These are phyloP conservation scores for Sordariomycetes sp. DNA, from an alignment of 2,329 filamentous ascomycete species.

Conservation along the genomic window DNA sequence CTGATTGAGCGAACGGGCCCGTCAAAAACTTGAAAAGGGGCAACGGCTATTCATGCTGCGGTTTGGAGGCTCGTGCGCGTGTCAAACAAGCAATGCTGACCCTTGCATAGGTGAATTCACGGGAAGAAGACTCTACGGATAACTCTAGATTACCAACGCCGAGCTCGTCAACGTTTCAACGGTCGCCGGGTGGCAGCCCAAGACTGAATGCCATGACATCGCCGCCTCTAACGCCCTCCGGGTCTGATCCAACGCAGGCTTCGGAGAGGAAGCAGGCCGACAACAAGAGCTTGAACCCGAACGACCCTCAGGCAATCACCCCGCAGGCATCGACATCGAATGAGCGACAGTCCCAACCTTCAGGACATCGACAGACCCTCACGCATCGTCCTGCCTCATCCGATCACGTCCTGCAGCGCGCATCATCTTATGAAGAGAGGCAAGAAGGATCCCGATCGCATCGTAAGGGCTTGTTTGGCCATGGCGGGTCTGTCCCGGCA, in stretches of 20 bases:
- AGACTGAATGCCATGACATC: constrained; percentile 68
- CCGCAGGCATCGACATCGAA: constrained; percentile 57
- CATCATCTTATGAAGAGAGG: constrained; percentile 28
- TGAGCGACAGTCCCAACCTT: constrained; percentile 31
- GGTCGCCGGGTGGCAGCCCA: constrained; percentile 60
- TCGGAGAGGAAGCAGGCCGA: constrained; percentile 19
- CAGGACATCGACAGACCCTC: constrained; percentile 28
- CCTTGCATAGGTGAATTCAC: constrained; percentile 51
- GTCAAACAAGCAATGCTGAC: too few relatives aligned
- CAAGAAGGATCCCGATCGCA: constrained; percentile 28
- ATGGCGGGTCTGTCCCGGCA: constrained; percentile 40
- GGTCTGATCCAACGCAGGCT: constrained; percentile 40
- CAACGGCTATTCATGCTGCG: too few relatives aligned
- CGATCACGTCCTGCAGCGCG: constrained; percentile 20
- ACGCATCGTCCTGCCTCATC: constrained; percentile 33
- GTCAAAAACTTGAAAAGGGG: too few relatives aligned
- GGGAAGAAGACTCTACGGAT: constrained; percentile 49
- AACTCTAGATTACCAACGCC: constrained; percentile 57
- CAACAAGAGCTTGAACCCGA: neutral
- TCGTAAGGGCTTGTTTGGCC: constrained; percentile 45
- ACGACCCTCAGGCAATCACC: constrained; percentile 45
- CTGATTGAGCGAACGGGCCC: too few relatives aligned
- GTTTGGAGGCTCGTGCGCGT: too few relatives aligned
- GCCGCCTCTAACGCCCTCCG: constrained; percentile 81
- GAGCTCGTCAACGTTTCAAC: constrained; percentile 50